These are phyloP conservation scores for Plectranthus barbatus DNA, from an alignment of 257 asterid species.

Conservation along the genomic window DNA sequence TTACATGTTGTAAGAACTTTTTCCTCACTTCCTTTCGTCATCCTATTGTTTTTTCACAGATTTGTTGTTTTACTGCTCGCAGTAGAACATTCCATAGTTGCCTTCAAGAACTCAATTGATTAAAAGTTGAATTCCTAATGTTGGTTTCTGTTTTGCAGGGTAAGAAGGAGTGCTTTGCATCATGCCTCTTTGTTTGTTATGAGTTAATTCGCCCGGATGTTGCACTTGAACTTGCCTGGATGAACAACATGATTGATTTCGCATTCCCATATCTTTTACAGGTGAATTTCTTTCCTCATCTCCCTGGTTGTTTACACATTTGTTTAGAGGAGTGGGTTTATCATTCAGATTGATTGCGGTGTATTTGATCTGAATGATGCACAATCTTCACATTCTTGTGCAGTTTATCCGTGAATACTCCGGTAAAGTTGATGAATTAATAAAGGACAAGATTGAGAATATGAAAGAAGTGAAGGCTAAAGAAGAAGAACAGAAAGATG, in stretches of 20 bases:
- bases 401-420: conserved; percentile 95
- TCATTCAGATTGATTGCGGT: background rate
- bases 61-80: background rate
- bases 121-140: background rate
- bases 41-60: conserved; percentile 1
- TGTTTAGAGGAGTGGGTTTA: background rate
- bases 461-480: conserved; percentile 69
- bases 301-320: background rate
- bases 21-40: background rate
- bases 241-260: conserved; percentile 88
- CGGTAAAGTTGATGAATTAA: conserved; percentile 88
- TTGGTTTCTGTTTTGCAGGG: conserved; percentile 49
- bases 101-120: background rate
- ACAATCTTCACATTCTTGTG: conserved; percentile 12
- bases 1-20: background rate
- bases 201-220: conserved; percentile 91
- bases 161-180: conserved; percentile 95
- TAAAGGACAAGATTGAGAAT: conserved; percentile 81
- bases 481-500: conserved; percentile 79
- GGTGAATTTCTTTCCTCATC: conserved; percentile 36
- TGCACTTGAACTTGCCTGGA: conserved; percentile 97
- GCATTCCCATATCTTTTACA: conserved; percentile 94
- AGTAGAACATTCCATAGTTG: background rate
- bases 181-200: conserved; percentile 97
- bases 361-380: background rate